Base-by-base conservation (phyloP, 1,284 basidiomycete genomes). In the Trichosporon sp. region DNA sequence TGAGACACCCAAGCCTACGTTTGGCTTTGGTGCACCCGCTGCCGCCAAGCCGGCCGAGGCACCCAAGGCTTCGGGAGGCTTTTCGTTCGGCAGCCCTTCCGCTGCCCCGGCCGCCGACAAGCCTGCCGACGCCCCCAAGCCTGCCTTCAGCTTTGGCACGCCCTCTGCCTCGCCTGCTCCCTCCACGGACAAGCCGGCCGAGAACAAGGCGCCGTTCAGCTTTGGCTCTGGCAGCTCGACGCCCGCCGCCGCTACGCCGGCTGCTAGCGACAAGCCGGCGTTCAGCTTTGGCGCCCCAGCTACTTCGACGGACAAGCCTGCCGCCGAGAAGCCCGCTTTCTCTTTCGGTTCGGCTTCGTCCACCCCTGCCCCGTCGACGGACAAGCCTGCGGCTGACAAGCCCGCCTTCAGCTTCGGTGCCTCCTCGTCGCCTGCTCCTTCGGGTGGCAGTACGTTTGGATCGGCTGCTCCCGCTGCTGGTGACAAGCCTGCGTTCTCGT, bases 361-460 rank as follows among this genome's bases (percentile, higher is more conserved):
- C 19, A 35, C 67, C 3, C 66, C 70, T 2, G 65, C 71, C 2
- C 19, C 70, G 4, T 65, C 67, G 0, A 65, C 65, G 1, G 63
- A 68, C 54, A 67, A 67, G 46, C n/a, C 65, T 11, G 37, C 48
- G 16, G 59, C 69, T 12, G 51, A 59, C 43, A 67, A 67, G 66
- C 56, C 65, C 1, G 43, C 76, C 2, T 78, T 77, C 71, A 69
- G 68, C 16, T 77, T 76, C 59, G 75, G 76, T 40, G 38, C 38
- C 56, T 51, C 73, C 2, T 51, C 76, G 10, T 66, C 74, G 14
- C 48, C 74, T 4, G 32, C 70, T 1, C 21, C 68, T 12, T 38
- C 68, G 8, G 54, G 21, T 16, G 61, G 66, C 48, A 64, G 51
- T 64, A 26, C 48, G 0, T n/a, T 38, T 64, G 43, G 48, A 66